Conservation (phyloP, 306 rosid genomes). For the Dryas alaskensis region DNA sequence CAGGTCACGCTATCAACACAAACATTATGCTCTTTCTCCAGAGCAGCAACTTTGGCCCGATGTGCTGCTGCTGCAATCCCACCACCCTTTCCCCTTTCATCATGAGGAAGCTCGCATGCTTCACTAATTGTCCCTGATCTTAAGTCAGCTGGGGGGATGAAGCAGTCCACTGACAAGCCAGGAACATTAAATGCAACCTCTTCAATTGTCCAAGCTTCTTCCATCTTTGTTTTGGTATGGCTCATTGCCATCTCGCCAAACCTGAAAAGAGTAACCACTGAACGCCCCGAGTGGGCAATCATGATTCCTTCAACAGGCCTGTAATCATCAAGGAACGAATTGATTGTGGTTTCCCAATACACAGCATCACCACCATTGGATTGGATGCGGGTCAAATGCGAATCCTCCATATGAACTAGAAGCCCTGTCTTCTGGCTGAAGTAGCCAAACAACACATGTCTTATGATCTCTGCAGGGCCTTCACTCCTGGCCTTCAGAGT, state of each 20-base stretch:
- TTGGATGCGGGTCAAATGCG: conserved; percentile 93
- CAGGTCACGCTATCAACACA: conserved; percentile 55
- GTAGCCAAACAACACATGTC: conserved; percentile 94
- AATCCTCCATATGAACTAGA: conserved; percentile 94
- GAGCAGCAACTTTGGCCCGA: conserved; percentile 75
- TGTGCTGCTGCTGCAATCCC: conserved; percentile 43
- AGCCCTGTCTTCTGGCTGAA: conserved; percentile 97
- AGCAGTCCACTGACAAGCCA: conserved; percentile 87
- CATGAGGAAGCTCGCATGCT: conserved; percentile 75
- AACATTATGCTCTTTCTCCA: conserved; percentile 66
- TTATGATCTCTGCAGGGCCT: conserved; percentile 95
- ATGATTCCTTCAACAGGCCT: conserved; percentile 95
- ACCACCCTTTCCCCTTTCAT: conserved; percentile 61
- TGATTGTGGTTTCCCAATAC: conserved; percentile 97
- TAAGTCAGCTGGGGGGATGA: conserved; percentile 96
- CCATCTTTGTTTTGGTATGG: conserved; percentile 95
- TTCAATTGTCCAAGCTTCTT: conserved; percentile 98
- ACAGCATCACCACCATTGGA: conserved; percentile 85
- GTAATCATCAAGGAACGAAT: conserved; percentile 89
- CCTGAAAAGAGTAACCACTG: conserved; percentile 89
- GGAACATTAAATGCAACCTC: conserved; percentile 96
- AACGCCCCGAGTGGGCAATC: conserved; percentile 96
- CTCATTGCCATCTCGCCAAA: conserved; percentile 99
- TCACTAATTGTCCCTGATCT: conserved; percentile 67
- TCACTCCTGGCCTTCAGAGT: conserved; percentile 92